Evolutionary conservation across 306 rosid species (phyloP).

Genomic region (Cucumis sativus): DNA sequence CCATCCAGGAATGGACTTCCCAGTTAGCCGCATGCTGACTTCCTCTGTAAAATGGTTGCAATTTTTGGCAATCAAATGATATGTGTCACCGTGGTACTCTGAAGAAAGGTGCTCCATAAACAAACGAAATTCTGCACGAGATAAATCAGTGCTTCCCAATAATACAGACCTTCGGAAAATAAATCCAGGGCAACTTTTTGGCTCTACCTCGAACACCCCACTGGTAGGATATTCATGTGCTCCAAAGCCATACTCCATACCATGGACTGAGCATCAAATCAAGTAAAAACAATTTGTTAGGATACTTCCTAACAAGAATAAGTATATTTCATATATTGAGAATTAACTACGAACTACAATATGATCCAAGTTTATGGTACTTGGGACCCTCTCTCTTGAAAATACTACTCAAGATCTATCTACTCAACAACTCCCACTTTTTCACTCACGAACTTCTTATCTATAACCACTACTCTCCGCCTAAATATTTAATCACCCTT

Average conservation of each 20-base stretch:
- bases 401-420: too few species aligned
- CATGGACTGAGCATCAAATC: conserved; percentile 51
- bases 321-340: too few species aligned
- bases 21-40: conserved; percentile 69
- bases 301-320: background rate
- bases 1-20: conserved; percentile 91
- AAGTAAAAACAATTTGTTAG: conserved; percentile 10
- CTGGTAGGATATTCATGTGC: conserved; percentile 83
- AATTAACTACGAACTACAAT: too few species aligned
- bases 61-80: conserved; percentile 87
- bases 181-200: conserved; percentile 92
- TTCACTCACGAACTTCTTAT: too few species aligned
- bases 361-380: too few species aligned
- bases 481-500: too few species aligned
- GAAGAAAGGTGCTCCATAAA: conserved; percentile 70
- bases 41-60: conserved; percentile 93
- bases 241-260: conserved; percentile 81
- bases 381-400: too few species aligned
- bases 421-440: too few species aligned
- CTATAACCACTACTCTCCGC: too few species aligned
- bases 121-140: conserved; percentile 51
- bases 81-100: conserved; percentile 84
- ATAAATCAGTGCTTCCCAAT: conserved; percentile 76
- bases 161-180: conserved; percentile 69
- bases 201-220: conserved; percentile 96